Evolutionary conservation across 768 basidiomycete species (phyloP), one percentile per base, ranked within the genome.

Genomic region (Gyrodon lividus): DNA sequence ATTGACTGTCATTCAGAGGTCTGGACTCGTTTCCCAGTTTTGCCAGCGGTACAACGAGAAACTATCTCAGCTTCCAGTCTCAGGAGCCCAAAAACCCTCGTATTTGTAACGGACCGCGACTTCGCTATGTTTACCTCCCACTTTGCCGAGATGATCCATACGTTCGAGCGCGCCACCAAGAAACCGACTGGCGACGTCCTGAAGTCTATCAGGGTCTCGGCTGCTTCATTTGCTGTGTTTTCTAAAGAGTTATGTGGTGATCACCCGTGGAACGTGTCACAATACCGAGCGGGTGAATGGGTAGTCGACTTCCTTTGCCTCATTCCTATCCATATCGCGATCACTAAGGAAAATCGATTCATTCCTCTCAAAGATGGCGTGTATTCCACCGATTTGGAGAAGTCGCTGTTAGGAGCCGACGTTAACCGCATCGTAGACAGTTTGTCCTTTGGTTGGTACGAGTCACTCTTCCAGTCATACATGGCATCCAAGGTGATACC

Each of bases 21-120:
- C 19, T 84, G 82, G 82, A 80, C 74, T 5, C 76, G 82, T 9
- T 84, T 82, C 59, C 82, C 82, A 0, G 82, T 84, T 3, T 55
- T 79, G 2, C 70, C 82, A 2, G 80, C 82, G 0, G 71, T 84
- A 16, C 70, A 72, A 31, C 72, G 78, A 7, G 70, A 74, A 26
- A 77, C 77, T 0, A 69, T 76, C 35, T 64, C 69, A 0, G 67
- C 70, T 0, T 70, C 70, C 4, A 62, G 60, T 19, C 58, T 66
- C 8, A 64, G 74, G n/a, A 63, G 56, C 8, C 48, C 60, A 4
- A 72, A 68, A 38, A 64, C 66, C 5, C 65, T 84, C 8, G 58
- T 70, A 1, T 82, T 82, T 52, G 67, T 81, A 16, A 73, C 77
- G 0, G 70, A 74, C 43, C 61, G 61, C 2, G 63, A 72, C 43